Base-by-base conservation (phyloP, 1,284 basidiomycete genomes). In the Phellopilus nigrolimitatus region DNA sequence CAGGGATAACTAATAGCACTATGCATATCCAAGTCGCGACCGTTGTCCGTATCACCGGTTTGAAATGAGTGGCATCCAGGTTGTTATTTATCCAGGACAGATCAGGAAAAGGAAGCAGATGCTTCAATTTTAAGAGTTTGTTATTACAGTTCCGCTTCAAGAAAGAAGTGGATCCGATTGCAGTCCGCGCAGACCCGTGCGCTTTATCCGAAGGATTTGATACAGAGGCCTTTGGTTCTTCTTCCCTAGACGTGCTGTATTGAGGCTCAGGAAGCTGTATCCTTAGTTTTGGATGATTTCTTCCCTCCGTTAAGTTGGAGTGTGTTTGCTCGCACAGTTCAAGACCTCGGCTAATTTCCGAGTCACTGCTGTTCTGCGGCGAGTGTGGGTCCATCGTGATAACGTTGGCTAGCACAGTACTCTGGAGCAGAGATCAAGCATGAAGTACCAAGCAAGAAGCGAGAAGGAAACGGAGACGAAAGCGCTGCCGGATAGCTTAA, bases 21-120 rank as follows among this genome's bases (percentile, higher is more conserved):
- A 66, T 47, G 41, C 59, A 61, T 43, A 68, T 59, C 66, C 65
- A 67, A 6, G 61, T 62, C 4, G 62, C 57, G 40, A 68, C 41
- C 0, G 62, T 56, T 8, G 59, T 59, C 8, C 66, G 60, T 8
- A 68, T 48, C 31, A 64, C 59, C 9, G 66, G 66, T 49, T 68
- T 66, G 38, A 51, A 12, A 22, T 42, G 53, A n/a, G 47, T 40
- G n/a, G 53, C 45, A 36, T 53, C 51, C 15, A 53, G 8, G 13
- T 53, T 53, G 9, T 38, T 53, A 4, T 6, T 36, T 48, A 47
- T 42, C 51, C 51, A 53, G 1, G 37, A 19, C 15, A 41, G 22
- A 24, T 48, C 44, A 12, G 47, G 46, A 21, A 7, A 4, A 10
- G 34, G 22, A 21, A 42, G 25, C 8, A 27, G 9, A 8, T n/a